Percentiles rank a stretch among this genome's conserved stretches.
Evolutionary conservation across 371 early-diverging fungal species (phyloP).

Genomic region (Capniomyces stellatus): DNA sequence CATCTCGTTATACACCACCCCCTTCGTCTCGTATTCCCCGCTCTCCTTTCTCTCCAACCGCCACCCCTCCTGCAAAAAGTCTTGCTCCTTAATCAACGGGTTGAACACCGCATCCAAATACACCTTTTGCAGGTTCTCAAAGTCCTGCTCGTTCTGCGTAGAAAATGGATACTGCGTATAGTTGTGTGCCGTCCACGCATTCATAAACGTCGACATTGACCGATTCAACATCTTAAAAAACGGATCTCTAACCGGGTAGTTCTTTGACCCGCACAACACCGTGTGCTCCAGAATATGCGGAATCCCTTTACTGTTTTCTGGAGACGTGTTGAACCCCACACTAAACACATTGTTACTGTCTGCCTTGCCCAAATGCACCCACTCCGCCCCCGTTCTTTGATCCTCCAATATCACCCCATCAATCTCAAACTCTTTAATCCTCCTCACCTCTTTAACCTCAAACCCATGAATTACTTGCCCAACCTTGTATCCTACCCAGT

Average conservation of each 20-base stretch:
- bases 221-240: constrained; percentile 96
- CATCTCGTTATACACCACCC: constrained; percentile 96
- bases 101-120: constrained; percentile 84
- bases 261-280: constrained; percentile 71
- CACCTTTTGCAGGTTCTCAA: constrained; percentile 67
- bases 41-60: constrained; percentile 60
- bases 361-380: constrained; percentile 68
- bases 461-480: constrained; percentile 4
- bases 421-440: constrained; percentile 16
- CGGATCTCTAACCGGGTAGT: constrained; percentile 86
- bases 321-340: constrained; percentile 79
- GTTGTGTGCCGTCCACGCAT: constrained; percentile 82
- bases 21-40: constrained; percentile 53
- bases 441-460: constrained; percentile 2
- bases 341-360: constrained; percentile 84
- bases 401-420: constrained; percentile 31
- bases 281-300: constrained; percentile 94
- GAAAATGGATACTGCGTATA: constrained; percentile 89
- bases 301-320: constrained; percentile 65
- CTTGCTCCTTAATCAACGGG: constrained; percentile 55
- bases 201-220: constrained; percentile 92
- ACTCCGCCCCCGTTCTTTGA: constrained; percentile 63
- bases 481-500: neutral
- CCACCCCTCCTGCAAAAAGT: constrained; percentile 93
- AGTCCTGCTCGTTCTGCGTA: constrained; percentile 72